Base-by-base conservation (phyloP, 1,139 yeast genomes). In the Suhomyces coccinellae region DNA sequence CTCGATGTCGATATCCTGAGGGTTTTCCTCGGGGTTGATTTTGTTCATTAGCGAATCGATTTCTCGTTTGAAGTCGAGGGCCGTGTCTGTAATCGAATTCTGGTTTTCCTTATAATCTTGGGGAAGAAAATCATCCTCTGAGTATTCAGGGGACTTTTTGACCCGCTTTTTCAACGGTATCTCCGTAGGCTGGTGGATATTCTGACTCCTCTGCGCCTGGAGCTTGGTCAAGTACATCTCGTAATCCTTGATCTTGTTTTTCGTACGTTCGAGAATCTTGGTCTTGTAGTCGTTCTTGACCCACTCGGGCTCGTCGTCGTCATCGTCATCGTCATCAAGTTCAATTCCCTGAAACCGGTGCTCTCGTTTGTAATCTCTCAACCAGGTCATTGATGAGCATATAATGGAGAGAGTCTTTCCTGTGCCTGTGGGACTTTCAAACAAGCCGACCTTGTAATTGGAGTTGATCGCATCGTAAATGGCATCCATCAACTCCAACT, bases 341-440 rank as follows among this genome's bases (percentile, higher is more conserved):
- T 52, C 61, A 7, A 46, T 53, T 37, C 63, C 71, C 4, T 69
- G 62, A 40, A 77, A 51, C 29, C 66, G 68, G 26, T 67, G 62
- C 9, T 61, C 57, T 28, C 60, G 61, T 57, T 83, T 85, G 52
- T 79, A 70, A 33, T 82, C 77, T 41, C 97, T 68, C 11, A 91
- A 69, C 97, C 97, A 91, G 0, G 95, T 80, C 81, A 91, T 77
- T 0, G 95, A 72, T 0, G 96, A 82, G 59, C 98, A 93, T 2
- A 91, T 87, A 36, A 91, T 67, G 1, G 97, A 88, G 8, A 91
- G 68, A 0, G 97, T 90, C 64, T 91, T 91, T 4, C 98, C 98
- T 1, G 95, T 87, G 3, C 98, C 99, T 0, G 99, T 91, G 0
- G 99, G 98, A 51, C 95, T 85, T 62, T 91, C 98, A 57, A 91